Evolutionary conservation across 257 asterid species (phyloP), one percentile per base, ranked within the genome.

Genomic region (Gentiana straminea): DNA sequence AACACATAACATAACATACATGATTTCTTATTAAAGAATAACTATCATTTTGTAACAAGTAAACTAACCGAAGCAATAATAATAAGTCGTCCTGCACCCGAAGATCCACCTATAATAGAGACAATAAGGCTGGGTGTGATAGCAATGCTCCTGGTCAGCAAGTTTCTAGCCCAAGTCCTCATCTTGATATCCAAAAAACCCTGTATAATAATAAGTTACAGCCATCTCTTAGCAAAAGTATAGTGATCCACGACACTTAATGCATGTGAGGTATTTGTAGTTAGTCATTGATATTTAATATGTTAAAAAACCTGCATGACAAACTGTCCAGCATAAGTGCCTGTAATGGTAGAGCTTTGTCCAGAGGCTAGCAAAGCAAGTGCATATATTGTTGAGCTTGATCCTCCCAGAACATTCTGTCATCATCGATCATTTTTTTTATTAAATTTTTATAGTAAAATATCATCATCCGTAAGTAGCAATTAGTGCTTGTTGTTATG

Each of bases 271-370:
- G 24, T 24, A 24, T 24, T 0, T 24, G 24, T 24, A 24, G 24
- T 24, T 24, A 0, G 24, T 24, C 24, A 24, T 24, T 24, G 24
- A 24, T 24, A 24, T 24, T 24, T 24, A 24, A 24, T 24, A 24
- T 0, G 24, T 24, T 24, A 24, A 15, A 15, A 15, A 15, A 90
- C 98, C 96, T 87, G 95, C 98, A 91, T 91, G 63, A 91, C 79
- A 60, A 37, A 91, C 51, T 91, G 96, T 7, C 98, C 98, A 3
- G 96, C 95, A 66, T 87, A 91, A n/a, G 98, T 91, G 55, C 96
- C 98, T 0, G 96, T 91, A 3, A 91, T 91, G 13, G 96, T 62
- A 33, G 98, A 91, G 75, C 96, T 91, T 44, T 91, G 96, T 49
- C 98, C 98, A 0, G 98, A 91, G 59, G 98, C 98, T 48, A 91